phyloP scores from a whole-genome alignment of 768 basidiomycete genomes.

The Filobasidium wieringae region DNA sequence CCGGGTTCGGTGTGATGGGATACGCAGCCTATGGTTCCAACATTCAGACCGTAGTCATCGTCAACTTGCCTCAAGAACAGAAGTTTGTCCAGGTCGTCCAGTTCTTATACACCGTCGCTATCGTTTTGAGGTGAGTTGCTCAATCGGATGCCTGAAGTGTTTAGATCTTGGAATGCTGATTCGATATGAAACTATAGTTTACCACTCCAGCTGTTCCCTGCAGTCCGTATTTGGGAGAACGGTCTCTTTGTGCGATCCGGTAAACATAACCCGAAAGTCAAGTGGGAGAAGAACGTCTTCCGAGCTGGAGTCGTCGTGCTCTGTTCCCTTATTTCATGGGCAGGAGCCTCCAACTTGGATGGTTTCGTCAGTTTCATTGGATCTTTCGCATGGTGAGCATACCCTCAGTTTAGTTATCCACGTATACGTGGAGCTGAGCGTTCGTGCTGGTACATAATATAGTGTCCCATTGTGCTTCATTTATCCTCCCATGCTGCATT shows the following conservation, averaged over 20 bases:
- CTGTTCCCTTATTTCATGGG: slow-evolving; percentile 59
- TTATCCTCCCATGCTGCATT: slow-evolving; percentile 86
- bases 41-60: slow-evolving; percentile 84
- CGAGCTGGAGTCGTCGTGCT: slow-evolving; percentile 48
- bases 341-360: slow-evolving; percentile 77
- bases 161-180: not conserved
- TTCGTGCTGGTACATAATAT: not conserved
- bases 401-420: slow-evolving; percentile 10
- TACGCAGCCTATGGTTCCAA: slow-evolving; percentile 79
- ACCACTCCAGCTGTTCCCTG: slow-evolving; percentile 94
- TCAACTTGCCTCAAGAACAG: slow-evolving; percentile 74
- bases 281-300: slow-evolving; percentile 87
- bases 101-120: slow-evolving; percentile 62
- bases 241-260: slow-evolving; percentile 76
- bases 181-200: slow-evolving; percentile 45
- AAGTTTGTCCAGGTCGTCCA: slow-evolving; percentile 75
- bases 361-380: slow-evolving; percentile 92
- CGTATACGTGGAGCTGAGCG: not conserved
- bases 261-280: slow-evolving; percentile 61
- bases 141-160: slow-evolving; percentile 48
- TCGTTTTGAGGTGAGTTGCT: slow-evolving; percentile 41
- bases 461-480: slow-evolving; percentile 89
- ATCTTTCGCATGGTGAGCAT: slow-evolving; percentile 76
- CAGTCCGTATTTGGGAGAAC: slow-evolving; percentile 92
- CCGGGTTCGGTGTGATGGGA: slow-evolving; percentile 71